Evolutionary conservation across 331 rosid genomes (phyloP).

Genomic region (Phaseolus coccineus): DNA sequence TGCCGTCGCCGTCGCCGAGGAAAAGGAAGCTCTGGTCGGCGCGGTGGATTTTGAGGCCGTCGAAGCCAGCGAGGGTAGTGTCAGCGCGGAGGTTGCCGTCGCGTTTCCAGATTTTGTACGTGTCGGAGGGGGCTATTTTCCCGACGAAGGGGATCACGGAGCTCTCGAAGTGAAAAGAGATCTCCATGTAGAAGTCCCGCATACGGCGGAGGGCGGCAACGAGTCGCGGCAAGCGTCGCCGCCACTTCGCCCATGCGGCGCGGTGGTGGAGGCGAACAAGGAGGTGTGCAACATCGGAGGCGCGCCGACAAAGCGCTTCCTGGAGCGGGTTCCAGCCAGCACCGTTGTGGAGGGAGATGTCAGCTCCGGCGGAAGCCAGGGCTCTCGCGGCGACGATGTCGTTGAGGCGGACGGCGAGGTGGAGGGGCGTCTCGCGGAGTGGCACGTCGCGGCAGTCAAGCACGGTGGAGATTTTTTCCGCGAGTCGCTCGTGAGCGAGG

Average conservation of each 20-base stretch:
- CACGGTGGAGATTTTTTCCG: constrained; percentile 66
- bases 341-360: constrained; percentile 79
- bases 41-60: constrained; percentile 90
- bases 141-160: constrained; percentile 97
- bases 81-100: constrained; percentile 94
- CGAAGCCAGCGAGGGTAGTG: constrained; percentile 89
- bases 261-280: constrained; percentile 86
- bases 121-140: constrained; percentile 90
- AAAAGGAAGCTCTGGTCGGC: constrained; percentile 96
- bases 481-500: constrained; percentile 74
- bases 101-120: constrained; percentile 97
- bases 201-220: constrained; percentile 80
- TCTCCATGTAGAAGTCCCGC: constrained; percentile 98
- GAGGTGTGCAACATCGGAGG: constrained; percentile 66
- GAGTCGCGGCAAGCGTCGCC: constrained; percentile 81
- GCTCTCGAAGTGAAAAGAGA: constrained; percentile 95
- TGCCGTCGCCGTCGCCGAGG: constrained; percentile 79
- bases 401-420: constrained; percentile 79
- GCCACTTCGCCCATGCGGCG: constrained; percentile 95
- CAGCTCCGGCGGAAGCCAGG: constrained; percentile 80
- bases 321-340: constrained; percentile 92
- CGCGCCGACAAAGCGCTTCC: constrained; percentile 87
- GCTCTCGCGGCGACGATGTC: constrained; percentile 58
- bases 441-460: constrained; percentile 94
- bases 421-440: constrained; percentile 82